Conservation (phyloP, 1,284 basidiomycete species). For the Apiotrichum sp. region DNA sequence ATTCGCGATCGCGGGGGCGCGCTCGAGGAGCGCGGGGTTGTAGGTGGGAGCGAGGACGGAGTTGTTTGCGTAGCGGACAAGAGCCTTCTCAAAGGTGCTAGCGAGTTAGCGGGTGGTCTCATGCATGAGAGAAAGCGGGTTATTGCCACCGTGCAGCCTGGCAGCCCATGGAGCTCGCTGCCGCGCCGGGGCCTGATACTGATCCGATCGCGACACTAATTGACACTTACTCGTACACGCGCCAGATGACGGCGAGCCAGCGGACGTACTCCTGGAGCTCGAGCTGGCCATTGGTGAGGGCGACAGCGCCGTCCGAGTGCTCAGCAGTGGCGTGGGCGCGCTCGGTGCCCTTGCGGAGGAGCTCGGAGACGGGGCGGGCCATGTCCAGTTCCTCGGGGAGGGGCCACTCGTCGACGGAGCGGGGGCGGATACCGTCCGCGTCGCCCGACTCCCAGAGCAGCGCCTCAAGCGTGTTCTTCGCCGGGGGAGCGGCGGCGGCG, state of each 20-base stretch:
- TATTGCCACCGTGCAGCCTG: neutral
- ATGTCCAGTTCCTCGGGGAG: constrained; percentile 38
- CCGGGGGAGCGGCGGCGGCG: constrained; percentile 22
- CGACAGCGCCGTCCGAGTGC: constrained; percentile 56
- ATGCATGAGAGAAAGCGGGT: neutral
- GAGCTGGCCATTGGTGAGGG: constrained; percentile 59
- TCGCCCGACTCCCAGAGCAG: constrained; percentile 11
- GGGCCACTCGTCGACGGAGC: constrained; percentile 23
- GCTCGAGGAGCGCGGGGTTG: constrained; percentile 62
- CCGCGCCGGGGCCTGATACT: too few relatives aligned
- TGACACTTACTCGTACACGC: constrained; percentile 64
- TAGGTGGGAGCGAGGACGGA: constrained; percentile 62
- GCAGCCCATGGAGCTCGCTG: neutral
- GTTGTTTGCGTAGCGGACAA: constrained; percentile 60
- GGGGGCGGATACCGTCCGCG: constrained; percentile 1
- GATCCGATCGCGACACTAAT: neutral
- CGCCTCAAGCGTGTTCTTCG: constrained; percentile 18
- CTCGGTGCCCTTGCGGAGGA: constrained; percentile 56
- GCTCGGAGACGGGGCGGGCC: constrained; percentile 41
- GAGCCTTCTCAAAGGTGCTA: constrained; percentile 60
- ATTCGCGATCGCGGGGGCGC: constrained; percentile 55
- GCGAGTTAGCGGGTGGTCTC: too few relatives aligned
- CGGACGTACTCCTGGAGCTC: constrained; percentile 61
- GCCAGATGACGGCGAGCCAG: constrained; percentile 69
- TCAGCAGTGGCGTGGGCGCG: constrained; percentile 60